These are phyloP conservation scores for Ogataea pignaliae DNA, from an alignment of 805 yeast species.

Conservation along the genomic window DNA sequence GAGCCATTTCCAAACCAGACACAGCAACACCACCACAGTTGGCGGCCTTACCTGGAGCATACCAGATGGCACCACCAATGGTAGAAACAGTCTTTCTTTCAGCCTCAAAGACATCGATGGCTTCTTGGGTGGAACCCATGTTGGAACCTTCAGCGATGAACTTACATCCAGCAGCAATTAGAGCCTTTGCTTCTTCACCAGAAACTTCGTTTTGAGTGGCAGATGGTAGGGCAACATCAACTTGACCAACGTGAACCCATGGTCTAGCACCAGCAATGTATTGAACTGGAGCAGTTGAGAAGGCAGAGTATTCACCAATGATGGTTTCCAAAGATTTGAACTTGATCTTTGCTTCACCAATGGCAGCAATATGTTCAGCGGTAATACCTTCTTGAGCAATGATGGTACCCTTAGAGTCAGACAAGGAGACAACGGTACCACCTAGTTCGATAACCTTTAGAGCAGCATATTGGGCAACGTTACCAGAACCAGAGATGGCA, in stretches of 20 bases:
- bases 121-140: slow-evolving; percentile 99
- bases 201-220: slow-evolving; percentile 98
- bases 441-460: slow-evolving; percentile 96
- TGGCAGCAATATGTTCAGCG: slow-evolving; percentile 68
- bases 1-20: slow-evolving; percentile 98
- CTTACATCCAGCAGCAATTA: slow-evolving; percentile 87
- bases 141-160: slow-evolving; percentile 98
- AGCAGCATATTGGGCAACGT: slow-evolving; percentile 99
- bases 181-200: slow-evolving; percentile 94
- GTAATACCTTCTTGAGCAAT: slow-evolving; percentile 79
- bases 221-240: slow-evolving; percentile 94
- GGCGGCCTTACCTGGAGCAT: slow-evolving; percentile 99
- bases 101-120: slow-evolving; percentile 90
- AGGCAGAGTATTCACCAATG: slow-evolving; percentile 51
- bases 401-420: slow-evolving; percentile 92
- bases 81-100: slow-evolving; percentile 47
- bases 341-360: slow-evolving; percentile 74
- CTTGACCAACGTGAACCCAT: slow-evolving; percentile 87
- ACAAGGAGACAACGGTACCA: slow-evolving; percentile 87
- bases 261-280: slow-evolving; percentile 95
- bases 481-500: slow-evolving; percentile 96
- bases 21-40: slow-evolving; percentile 99
- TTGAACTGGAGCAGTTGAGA: slow-evolving; percentile 57
- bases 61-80: slow-evolving; percentile 70
- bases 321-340: slow-evolving; percentile 72